A percentile compares a stretch with the other conserved stretches of the same genome.
These are phyloP conservation scores for Wallacemonas sp. DNA, from an alignment of 208 protist genomes.

Conservation along the genomic window DNA sequence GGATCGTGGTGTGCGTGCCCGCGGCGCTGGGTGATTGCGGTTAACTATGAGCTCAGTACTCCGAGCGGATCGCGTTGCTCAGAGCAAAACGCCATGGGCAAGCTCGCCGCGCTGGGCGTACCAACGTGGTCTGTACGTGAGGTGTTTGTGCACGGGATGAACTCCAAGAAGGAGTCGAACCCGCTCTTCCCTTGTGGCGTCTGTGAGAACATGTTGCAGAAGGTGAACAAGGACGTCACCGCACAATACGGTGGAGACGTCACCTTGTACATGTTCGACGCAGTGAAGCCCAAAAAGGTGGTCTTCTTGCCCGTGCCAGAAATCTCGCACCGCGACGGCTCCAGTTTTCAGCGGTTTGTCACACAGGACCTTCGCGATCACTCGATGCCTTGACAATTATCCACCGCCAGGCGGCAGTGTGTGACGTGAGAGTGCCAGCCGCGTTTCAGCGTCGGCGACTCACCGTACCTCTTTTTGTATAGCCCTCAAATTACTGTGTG, in stretches of 20 bases:
- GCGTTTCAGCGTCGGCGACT: too few species aligned
- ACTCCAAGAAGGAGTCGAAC: slow-evolving; percentile 67
- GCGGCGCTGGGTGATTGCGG: slow-evolving; percentile 62
- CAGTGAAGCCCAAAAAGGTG: slow-evolving; percentile 65
- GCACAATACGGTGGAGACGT: slow-evolving; percentile 66
- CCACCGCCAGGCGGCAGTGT: too few species aligned
- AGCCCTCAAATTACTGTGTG: too few species aligned
- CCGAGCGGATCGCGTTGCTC: slow-evolving; percentile 88
- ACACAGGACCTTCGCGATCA: slow-evolving; percentile 47
- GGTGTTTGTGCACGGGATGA: slow-evolving; percentile 82
- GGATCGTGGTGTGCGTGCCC: slow-evolving; percentile 76
- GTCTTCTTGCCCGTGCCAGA: slow-evolving; percentile 80
- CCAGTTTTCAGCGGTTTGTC: slow-evolving; percentile 78
- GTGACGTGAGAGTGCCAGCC: too few species aligned
- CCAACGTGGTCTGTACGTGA: slow-evolving; percentile 81
- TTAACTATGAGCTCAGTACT: slow-evolving; percentile 92
- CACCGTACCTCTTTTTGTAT: background rate
- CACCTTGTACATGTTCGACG: slow-evolving; percentile 89
- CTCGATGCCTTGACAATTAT: background rate
- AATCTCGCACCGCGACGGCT: slow-evolving; percentile 75
- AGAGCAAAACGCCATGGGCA: slow-evolving; percentile 89
- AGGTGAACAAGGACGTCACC: slow-evolving; percentile 73
- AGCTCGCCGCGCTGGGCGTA: slow-evolving; percentile 70
- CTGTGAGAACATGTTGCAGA: slow-evolving; percentile 90
- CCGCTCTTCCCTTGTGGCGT: slow-evolving; percentile 90